Base-by-base conservation (phyloP, 2,329 filamentous ascomycete species). In the Cladosporium velox region DNA sequence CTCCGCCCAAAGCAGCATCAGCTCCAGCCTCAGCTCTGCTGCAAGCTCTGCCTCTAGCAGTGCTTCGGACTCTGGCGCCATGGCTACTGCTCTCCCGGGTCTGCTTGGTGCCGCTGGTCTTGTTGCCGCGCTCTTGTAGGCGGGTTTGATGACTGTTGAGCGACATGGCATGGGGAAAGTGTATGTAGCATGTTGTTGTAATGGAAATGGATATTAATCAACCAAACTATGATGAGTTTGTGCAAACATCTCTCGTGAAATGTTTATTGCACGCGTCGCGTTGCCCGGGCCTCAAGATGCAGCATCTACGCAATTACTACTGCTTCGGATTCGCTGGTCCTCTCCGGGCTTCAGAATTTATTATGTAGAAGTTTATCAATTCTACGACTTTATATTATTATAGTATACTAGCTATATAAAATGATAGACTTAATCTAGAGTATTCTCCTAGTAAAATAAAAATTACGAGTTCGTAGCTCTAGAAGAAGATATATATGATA, bases 81-180 rank as follows among this genome's bases (percentile, higher is more conserved):
- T 64, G 34, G 61, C 51, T 11, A 64, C 61, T 15, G 49, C 51
- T 4, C 15, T 64, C 14, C 61, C 61, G 7, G 61, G 34, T n/a
- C 26, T 64, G 0, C 34, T 64, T 3, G 61, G 61, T 24, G 34
- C 30, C n/a, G 61, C 61, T 18, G 61, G 61, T 24, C 21, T 64
- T 6, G 35, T 34, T 21, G 35, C 55, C 11, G 61, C 61, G 3
- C 30, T 64, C 24, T 57, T 64, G 61, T 64, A 64, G 51, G 8
- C 55, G 34, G 18, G n/a, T 47, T 11, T 4, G n/a, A n/a, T 12
- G 4, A 18, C 4, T 47, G 41, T 5, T 47, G n/a, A 11, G 41
- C n/a, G 41, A 21, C n/a, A 4, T 11, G 2, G 2, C 3, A 47
- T 47, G 41, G 3, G 7, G 41, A 5, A 47, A 10, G 8, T 21